Conservation (phyloP, 2,329 filamentous ascomycete species). For the Chaetomium sp. region DNA sequence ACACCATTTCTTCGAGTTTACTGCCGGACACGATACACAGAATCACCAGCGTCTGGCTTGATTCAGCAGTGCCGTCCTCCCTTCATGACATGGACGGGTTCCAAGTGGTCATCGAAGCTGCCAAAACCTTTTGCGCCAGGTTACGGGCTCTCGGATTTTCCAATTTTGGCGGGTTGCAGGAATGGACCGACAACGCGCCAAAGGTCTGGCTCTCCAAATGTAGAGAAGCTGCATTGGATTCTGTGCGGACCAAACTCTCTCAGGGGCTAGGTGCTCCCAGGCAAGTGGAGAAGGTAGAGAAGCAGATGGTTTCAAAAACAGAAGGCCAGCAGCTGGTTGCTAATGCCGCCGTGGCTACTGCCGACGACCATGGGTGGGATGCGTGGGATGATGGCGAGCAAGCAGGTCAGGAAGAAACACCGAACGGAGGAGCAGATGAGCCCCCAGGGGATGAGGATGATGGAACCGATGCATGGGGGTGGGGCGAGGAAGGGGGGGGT, state of each 20-base stretch:
- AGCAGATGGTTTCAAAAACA: slow-evolving; percentile 62
- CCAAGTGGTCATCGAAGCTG: slow-evolving; percentile 59
- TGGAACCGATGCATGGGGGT: slow-evolving; percentile 31
- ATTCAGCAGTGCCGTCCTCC: slow-evolving; percentile 67
- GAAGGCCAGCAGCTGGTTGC: slow-evolving; percentile 60
- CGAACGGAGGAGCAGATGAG: slow-evolving; percentile 19
- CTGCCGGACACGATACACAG: slow-evolving; percentile 62
- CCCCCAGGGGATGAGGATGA: slow-evolving; percentile 29
- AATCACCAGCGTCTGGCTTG: slow-evolving; percentile 68
- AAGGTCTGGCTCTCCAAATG: slow-evolving; percentile 81
- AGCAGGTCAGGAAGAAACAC: slow-evolving; percentile 25
- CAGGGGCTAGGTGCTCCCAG: slow-evolving; percentile 60
- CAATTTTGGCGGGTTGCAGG: slow-evolving; percentile 55
- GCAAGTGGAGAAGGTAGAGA: slow-evolving; percentile 77
- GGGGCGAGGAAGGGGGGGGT: slow-evolving; percentile 27
- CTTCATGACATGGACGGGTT: slow-evolving; percentile 66
- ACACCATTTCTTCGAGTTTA: slow-evolving; percentile 60
- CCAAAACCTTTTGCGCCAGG: slow-evolving; percentile 56
- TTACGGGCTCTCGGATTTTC: slow-evolving; percentile 59
- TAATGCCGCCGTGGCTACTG: slow-evolving; percentile 40
- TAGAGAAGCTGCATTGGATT: slow-evolving; percentile 70
- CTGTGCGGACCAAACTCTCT: slow-evolving; percentile 62
- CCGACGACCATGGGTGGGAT: slow-evolving; percentile 60
- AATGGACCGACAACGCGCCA: slow-evolving; percentile 77
- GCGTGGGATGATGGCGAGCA: slow-evolving; percentile 70